Evolutionary conservation across 2,329 filamentous ascomycete genomes (phyloP), one percentile per base, ranked within the genome.

Genomic region (Amylocarpus encephaloides): DNA sequence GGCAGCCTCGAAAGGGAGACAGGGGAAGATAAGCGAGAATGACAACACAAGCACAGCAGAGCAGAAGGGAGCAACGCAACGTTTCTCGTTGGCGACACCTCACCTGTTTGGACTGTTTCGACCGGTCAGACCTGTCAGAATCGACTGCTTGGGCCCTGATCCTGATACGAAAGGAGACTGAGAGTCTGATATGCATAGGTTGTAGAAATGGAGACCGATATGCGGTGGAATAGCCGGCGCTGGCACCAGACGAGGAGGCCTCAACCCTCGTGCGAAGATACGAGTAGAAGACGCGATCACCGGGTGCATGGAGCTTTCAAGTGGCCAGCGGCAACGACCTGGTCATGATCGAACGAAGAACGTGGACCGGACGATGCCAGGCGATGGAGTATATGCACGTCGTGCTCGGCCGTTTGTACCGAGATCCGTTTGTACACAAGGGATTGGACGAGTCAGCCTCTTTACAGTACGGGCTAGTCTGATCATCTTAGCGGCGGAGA

Each of bases 231-330:
- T 26, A 45, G 4, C 43, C 43, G 43, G 43, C 32, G 43, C 18
- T 45, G 43, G 43, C 43, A 44, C 42, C 42, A 44, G 19, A 44
- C 9, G 29, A 16, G 34, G n/a, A n/a, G 9, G 9, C 15, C n/a
- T 13, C 9, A 19, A 16, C 10, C 18, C 16, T 10, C 13, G 22
- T 16, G 11, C 18, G 11, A 47, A n/a, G 29, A 30, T 16, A 11
- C 5, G 16, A 33, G 38, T 13, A 18, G n/a, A 13, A 16, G 13
- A 45, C 40, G 35, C 42, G 36, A 50, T 50, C 48, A 46, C 48
- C 48, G 33, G 42, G 46, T 43, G 48, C 35, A 18, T 34, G 40
- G 39, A 30, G 33, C 40, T 13, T 49, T 18, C 34, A 22, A 36
- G 30, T 34, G 11, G 13, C 45, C 4, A 26, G 4, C 22, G 7